These are phyloP conservation scores for Cystoderma amianthinum DNA, from an alignment of 768 basidiomycete species.

Conservation along the genomic window DNA sequence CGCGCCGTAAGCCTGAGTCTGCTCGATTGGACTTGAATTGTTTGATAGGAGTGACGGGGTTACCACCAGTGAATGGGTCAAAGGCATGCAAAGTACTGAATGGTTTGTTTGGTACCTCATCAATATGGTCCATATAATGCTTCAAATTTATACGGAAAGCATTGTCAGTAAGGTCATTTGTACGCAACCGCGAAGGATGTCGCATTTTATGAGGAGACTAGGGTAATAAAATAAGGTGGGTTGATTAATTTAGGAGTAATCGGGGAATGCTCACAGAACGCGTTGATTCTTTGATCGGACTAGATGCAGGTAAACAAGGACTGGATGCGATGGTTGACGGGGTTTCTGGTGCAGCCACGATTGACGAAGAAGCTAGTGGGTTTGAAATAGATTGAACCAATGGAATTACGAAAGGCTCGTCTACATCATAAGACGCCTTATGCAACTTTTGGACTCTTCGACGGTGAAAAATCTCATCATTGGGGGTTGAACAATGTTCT, in stretches of 20 bases:
- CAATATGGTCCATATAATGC: conserved; percentile 67
- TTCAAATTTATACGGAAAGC: conserved; percentile 74
- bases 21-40: too few species aligned
- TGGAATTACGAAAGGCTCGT: conserved; percentile 47
- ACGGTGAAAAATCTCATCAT: conserved; percentile 59
- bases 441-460: conserved; percentile 46
- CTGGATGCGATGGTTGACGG: conserved; percentile 9
- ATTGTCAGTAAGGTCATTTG: conserved; percentile 60
- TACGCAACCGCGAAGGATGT: conserved; percentile 65
- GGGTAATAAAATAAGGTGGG: too few species aligned
- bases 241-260: too few species aligned
- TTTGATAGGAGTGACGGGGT: too few species aligned
- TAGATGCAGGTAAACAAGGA: conserved; percentile 13
- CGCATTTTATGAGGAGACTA: conserved; percentile 48
- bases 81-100: too few species aligned
- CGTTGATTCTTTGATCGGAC: conserved; percentile 22
- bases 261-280: too few species aligned
- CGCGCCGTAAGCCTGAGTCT: too few species aligned
- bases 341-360: conserved; percentile 4
- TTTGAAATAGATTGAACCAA: conserved; percentile 9
- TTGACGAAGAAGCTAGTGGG: conserved; percentile 8
- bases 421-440: conserved; percentile 37
- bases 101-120: conserved; percentile 8
- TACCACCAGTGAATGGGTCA: too few species aligned
- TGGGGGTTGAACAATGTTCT: conserved; percentile 41